Percentiles rank a stretch among this genome's conserved stretches.
Evolutionary conservation across 345 rosid genomes (phyloP).

Genomic region (Camelina neglecta): DNA sequence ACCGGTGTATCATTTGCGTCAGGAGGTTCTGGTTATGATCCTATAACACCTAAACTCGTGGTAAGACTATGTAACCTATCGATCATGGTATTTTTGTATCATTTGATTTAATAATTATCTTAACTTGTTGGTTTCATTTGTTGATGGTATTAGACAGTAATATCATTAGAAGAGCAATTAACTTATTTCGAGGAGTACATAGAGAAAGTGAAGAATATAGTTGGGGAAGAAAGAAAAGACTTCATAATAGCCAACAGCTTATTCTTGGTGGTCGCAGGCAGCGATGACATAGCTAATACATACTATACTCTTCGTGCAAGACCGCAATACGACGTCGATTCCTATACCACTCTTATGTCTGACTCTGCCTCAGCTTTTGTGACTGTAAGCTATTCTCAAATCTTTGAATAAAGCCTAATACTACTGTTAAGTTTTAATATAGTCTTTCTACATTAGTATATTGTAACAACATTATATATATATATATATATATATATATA

Average conservation of each 20-base stretch:
- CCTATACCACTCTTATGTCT: constrained; percentile 56
- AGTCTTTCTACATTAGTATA: neutral
- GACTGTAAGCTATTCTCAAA: constrained; percentile 40
- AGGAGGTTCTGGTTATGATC: constrained; percentile 79
- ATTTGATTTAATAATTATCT: neutral
- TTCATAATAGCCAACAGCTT: constrained; percentile 53
- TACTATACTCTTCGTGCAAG: constrained; percentile 50
- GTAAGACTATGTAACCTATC: constrained; percentile 42
- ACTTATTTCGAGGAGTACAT: constrained; percentile 56
- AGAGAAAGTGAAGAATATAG: constrained; percentile 45
- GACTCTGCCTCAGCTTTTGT: constrained; percentile 54
- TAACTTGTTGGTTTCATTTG: neutral
- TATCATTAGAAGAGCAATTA: constrained; percentile 54
- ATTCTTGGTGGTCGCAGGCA: constrained; percentile 54
- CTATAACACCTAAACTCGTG: constrained; percentile 58
- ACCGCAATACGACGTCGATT: constrained; percentile 48
- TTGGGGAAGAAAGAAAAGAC: constrained; percentile 57
- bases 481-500: too few species aligned
- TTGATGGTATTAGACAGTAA: constrained; percentile 48
- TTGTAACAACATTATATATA: neutral
- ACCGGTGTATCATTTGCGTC: constrained; percentile 88
- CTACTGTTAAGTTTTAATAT: neutral
- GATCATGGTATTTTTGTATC: neutral
- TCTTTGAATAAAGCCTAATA: neutral
- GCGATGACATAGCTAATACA: constrained; percentile 67